phyloP scores from a whole-genome alignment of 805 yeast genomes.

The Cyberlindnera misumaiensis region DNA sequence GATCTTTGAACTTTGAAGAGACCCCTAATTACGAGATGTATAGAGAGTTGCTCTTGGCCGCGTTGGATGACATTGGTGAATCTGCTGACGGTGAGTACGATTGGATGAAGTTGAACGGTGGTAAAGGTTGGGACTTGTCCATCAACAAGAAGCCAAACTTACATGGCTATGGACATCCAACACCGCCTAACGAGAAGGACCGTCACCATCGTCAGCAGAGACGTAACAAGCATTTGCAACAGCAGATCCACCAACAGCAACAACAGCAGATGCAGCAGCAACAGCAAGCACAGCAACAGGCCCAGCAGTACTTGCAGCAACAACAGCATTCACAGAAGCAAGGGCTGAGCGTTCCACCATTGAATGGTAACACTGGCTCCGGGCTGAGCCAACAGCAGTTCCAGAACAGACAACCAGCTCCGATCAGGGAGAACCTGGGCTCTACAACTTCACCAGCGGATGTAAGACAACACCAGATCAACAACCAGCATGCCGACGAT shows the following conservation, averaged over 20 bases:
- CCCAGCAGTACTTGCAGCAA: conserved; percentile 12
- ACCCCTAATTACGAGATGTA: conserved; percentile 72
- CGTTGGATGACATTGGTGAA: conserved; percentile 50
- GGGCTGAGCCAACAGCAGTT: conserved; percentile 23
- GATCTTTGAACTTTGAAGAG: conserved; percentile 68
- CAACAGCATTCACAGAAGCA: conserved; percentile 15
- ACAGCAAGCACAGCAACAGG: conserved; percentile 13
- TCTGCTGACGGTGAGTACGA: conserved; percentile 65
- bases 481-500: conserved; percentile 11
- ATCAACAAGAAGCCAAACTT: conserved; percentile 73
- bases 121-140: conserved; percentile 75
- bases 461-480: conserved; percentile 13
- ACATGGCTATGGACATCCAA: conserved; percentile 77
- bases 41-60: conserved; percentile 52
- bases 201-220: conserved; percentile 25
- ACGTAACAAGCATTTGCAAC: conserved; percentile 23
- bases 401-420: conserved; percentile 25
- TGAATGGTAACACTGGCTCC: conserved; percentile 6
- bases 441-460: conserved; percentile 17
- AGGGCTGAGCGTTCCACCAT: conserved; percentile 6
- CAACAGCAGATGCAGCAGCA: conserved; percentile 15
- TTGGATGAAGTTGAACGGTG: conserved; percentile 76
- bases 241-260: conserved; percentile 19
- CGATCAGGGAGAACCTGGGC: conserved; percentile 23
- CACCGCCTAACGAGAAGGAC: conserved; percentile 33